Conservation (phyloP, 805 yeast genomes). For the Starmerella riodocensis region DNA sequence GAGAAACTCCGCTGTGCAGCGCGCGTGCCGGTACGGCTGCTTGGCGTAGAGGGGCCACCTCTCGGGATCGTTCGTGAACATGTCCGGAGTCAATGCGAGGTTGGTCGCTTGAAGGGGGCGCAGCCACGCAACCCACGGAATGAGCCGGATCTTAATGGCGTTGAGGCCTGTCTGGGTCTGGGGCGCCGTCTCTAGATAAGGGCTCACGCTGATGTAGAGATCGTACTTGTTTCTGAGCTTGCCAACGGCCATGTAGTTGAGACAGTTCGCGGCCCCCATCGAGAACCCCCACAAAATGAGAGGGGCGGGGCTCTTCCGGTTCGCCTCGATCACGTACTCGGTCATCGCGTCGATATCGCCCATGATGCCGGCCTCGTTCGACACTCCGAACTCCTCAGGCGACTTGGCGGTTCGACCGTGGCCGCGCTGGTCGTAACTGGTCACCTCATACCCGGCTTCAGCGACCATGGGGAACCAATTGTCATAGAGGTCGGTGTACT, state of each 20-base stretch:
- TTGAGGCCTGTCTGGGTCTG: constrained; percentile 18
- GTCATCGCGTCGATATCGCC: constrained; percentile 27
- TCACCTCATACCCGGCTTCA: constrained; percentile 27
- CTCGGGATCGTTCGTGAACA: constrained; percentile 24
- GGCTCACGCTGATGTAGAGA: constrained; percentile 28
- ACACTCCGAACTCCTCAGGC: constrained; percentile 24
- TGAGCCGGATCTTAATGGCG: constrained; percentile 18
- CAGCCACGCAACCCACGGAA: constrained; percentile 23
- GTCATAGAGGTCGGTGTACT: constrained; percentile 25
- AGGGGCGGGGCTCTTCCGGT: constrained; percentile 17
- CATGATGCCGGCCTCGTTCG: constrained; percentile 26
- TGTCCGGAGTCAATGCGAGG: constrained; percentile 20
- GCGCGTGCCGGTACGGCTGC: constrained; percentile 24
- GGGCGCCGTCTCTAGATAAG: constrained; percentile 24
- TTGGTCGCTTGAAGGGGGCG: constrained; percentile 22
- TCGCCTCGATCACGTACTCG: constrained; percentile 5
- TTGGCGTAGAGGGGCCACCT: constrained; percentile 16
- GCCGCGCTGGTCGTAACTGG: constrained; percentile 31
- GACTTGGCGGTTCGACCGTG: constrained; percentile 27
- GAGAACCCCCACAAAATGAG: constrained; percentile 29
- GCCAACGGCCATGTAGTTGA: constrained; percentile 29
- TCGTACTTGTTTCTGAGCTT: constrained; percentile 23
- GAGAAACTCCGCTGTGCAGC: constrained; percentile 25
- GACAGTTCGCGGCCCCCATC: constrained; percentile 30
- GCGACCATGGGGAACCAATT: constrained; percentile 24